Percentiles rank a stretch among this genome's conserved stretches.
Evolutionary conservation across 1,284 basidiomycete genomes (phyloP).

Genomic region (Cryptococcus floricola): DNA sequence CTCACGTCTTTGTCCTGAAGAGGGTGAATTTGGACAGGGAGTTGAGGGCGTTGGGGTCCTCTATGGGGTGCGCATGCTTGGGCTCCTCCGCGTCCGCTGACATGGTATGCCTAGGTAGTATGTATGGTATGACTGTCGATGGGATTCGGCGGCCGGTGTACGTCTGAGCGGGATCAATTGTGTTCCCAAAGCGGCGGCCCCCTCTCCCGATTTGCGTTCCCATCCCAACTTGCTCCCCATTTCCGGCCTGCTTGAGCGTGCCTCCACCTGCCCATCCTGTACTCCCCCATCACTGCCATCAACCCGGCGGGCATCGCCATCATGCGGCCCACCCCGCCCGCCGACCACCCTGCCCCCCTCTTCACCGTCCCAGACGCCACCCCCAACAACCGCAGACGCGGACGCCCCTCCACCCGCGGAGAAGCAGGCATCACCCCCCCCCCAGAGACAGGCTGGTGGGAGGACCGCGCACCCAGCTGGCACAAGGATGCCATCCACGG

Average conservation of each 20-base stretch:
- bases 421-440: neutral
- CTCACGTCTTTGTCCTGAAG: slow-evolving; percentile 72
- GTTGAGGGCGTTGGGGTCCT: slow-evolving; percentile 23
- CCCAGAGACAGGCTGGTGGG: slow-evolving; percentile 1
- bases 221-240: too few relatives aligned
- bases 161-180: too few relatives aligned
- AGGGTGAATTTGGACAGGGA: slow-evolving; percentile 81
- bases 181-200: too few relatives aligned
- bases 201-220: too few relatives aligned
- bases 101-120: neutral
- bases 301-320: neutral
- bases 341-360: neutral
- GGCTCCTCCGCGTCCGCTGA: neutral
- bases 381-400: neutral
- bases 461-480: slow-evolving; percentile 3
- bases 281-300: neutral
- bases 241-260: too few relatives aligned
- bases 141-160: neutral
- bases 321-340: neutral
- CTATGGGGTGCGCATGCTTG: neutral
- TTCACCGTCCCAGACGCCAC: neutral
- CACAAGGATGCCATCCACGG: slow-evolving; percentile 2
- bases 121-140: too few relatives aligned
- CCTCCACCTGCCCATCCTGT: too few relatives aligned
- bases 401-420: neutral